A percentile compares a stretch with the other conserved stretches of the same genome.
These are phyloP conservation scores for Leucosporidium creatinivorum DNA, from an alignment of 768 basidiomycete genomes.

Conservation along the genomic window DNA sequence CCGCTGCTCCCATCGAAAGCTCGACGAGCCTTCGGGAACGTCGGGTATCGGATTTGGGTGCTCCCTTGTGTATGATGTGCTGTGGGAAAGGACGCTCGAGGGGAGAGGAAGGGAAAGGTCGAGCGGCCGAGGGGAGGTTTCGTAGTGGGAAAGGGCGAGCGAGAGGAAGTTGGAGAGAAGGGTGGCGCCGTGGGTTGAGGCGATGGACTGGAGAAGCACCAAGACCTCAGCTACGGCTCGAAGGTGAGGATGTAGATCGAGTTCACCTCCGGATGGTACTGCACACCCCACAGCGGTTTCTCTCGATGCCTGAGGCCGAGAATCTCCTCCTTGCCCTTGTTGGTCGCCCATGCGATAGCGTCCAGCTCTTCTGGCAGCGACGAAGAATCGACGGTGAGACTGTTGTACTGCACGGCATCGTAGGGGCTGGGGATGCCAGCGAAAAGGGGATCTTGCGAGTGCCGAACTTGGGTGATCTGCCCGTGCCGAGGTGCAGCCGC, in stretches of 20 bases:
- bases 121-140: neutral
- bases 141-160: neutral
- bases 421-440: conserved; percentile 10
- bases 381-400: conserved; percentile 8
- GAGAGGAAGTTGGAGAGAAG: conserved; percentile 30
- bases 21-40: neutral
- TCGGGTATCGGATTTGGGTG: neutral
- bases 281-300: conserved; percentile 28
- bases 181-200: conserved; percentile 18
- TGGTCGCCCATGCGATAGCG: conserved; percentile 14
- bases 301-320: conserved; percentile 17
- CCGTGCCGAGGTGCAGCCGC: conserved; percentile 22
- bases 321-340: conserved; percentile 1
- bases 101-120: conserved; percentile 8
- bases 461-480: conserved; percentile 18
- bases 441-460: conserved; percentile 8
- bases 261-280: conserved; percentile 33
- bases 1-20: conserved; percentile 15
- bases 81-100: neutral
- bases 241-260: neutral
- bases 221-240: neutral
- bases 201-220: conserved; percentile 14
- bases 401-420: conserved; percentile 31
- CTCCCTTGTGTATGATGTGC: conserved; percentile 2
- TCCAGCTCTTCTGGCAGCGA: conserved; percentile 15